Conservation (phyloP, 306 rosid species). For the Quercus alba region DNA sequence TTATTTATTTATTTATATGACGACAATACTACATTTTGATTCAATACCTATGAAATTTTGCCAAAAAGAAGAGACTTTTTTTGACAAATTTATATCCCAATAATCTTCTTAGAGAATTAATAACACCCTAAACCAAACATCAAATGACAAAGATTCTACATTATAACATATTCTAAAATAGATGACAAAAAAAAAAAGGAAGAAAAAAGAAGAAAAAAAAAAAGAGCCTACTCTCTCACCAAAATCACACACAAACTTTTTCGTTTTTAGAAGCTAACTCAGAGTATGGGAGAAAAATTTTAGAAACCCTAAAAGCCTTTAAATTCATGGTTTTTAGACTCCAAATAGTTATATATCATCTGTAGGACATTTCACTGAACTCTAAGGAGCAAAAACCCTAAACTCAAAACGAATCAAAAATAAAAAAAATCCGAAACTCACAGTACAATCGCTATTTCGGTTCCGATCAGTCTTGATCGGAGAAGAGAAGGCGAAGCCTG, state of each 20-base stretch:
- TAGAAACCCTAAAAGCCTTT: background rate
- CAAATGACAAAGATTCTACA: background rate
- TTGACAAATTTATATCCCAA: background rate
- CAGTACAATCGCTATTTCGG: background rate
- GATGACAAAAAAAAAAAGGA: background rate
- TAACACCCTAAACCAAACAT: background rate
- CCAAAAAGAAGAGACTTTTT: background rate
- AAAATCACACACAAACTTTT: background rate
- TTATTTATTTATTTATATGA: background rate
- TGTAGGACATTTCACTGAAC: background rate
- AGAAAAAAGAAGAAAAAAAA: background rate
- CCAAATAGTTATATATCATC: background rate
- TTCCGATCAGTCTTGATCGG: slow-evolving; percentile 30
- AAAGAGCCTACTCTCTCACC: too few relatives aligned
- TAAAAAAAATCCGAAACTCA: slow-evolving; percentile 10
- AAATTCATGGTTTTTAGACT: background rate
- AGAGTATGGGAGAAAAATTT: background rate
- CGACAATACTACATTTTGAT: background rate
- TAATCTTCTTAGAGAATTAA: background rate
- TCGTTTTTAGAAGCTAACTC: background rate
- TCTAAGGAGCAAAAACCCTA: background rate
- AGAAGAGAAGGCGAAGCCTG: slow-evolving; percentile 67
- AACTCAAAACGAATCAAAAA: background rate
- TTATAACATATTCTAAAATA: background rate
- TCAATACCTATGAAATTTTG: background rate